Evolutionary conservation across 306 rosid species (phyloP).

Genomic region (Corylus heterophylla): DNA sequence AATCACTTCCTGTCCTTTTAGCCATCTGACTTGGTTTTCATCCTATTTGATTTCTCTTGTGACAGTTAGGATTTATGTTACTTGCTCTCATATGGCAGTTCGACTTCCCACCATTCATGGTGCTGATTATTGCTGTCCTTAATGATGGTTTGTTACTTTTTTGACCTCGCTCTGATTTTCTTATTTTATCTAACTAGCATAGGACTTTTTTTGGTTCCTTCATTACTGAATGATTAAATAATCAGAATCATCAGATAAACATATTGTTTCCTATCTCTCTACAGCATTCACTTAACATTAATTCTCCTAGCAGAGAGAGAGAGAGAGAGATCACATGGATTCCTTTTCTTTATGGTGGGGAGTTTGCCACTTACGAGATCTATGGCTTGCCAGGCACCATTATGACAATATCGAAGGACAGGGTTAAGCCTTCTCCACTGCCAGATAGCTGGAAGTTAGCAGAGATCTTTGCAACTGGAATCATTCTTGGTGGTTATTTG

Average conservation of each 20-base stretch:
- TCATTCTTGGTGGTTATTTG: slow-evolving; percentile 75
- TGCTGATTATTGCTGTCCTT: slow-evolving; percentile 82
- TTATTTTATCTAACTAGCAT: not conserved
- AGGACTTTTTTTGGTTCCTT: not conserved
- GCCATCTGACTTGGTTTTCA: slow-evolving; percentile 5
- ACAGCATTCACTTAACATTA: no score
- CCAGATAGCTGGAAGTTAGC: slow-evolving; percentile 93
- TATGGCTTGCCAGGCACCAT: slow-evolving; percentile 60
- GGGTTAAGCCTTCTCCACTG: slow-evolving; percentile 84
- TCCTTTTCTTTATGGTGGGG: not conserved
- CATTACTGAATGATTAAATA: not conserved
- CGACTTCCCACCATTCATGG: slow-evolving; percentile 96
- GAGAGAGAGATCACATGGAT: not conserved
- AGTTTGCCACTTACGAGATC: not conserved
- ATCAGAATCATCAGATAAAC: not conserved
- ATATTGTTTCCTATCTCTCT: not conserved
- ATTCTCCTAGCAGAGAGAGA: not conserved
- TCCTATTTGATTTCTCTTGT: slow-evolving; percentile 27
- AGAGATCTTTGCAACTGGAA: slow-evolving; percentile 77
- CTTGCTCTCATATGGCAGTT: slow-evolving; percentile 85
- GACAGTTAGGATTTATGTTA: slow-evolving; percentile 88
- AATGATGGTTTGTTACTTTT: slow-evolving; percentile 62
- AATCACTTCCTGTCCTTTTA: slow-evolving; percentile 6
- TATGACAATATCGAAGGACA: slow-evolving; percentile 87
- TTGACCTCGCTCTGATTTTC: not conserved